Evolutionary conservation across 129 eudicot genomes (phyloP), one percentile per base, ranked within the genome.

Genomic region (Chrysanthemum makinoi): DNA sequence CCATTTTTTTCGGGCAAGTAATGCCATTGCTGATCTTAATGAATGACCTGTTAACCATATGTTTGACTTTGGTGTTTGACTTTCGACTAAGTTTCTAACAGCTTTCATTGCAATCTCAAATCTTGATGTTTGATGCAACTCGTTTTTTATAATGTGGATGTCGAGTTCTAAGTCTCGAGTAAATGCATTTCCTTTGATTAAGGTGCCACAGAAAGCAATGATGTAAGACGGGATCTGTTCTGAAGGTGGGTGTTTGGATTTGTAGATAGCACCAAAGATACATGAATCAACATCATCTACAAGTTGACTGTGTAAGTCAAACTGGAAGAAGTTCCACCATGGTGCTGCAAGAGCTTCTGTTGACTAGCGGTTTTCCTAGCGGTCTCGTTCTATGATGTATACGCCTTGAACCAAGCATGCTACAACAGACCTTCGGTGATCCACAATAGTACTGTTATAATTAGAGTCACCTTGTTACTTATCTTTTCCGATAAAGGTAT

Each of bases 21-120:
- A 72, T 3, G 96, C 97, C 89, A 95, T 84, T 35, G 99, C 91
- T 4, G 99, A 81, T 53, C 99, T 97, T 0, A 95, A 80, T 14
- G 99, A 95, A 70, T 90, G 99, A 49, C 99, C 99, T 4, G 96
- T 77, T 71, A 95, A 67, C 99, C 99, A 95, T 13, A 95, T 71
- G 66, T 64, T 78, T 44, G 84, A 80, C 64, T 79, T 75, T 77
- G 91, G 86, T 44, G 81, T 62, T 70, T 71, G 77, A 69, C 81
- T 70, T 52, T 12, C 39, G 1, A 88, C 91, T 50, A 83, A 58
- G 80, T 80, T 80, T 51, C 81, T 76, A 2, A 88, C 80, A 44
- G 95, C 96, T 76, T 86, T 83, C 68, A 90, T 78, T 10, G 96
- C 97, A 4, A 75, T 62, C 72, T 86, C 87, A 9, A 82, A 79